Evolutionary conservation across 2,329 filamentous ascomycete genomes (phyloP), one percentile per base, ranked within the genome.

Genomic region (Hypoxylon sp.): DNA sequence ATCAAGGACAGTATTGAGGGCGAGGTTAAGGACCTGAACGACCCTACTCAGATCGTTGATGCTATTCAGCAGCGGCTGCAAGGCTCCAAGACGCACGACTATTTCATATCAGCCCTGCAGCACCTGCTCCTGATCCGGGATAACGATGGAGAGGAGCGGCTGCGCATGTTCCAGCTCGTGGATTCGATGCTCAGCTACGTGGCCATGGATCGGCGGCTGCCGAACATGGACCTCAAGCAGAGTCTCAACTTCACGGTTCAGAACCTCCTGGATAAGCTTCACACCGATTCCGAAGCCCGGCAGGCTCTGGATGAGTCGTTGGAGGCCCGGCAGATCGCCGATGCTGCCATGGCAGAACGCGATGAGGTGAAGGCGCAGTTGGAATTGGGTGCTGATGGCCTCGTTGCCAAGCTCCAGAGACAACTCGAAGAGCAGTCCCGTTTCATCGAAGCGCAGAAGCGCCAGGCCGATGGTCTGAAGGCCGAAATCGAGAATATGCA

Each of bases 101-200:
- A 98, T 78, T 99, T 98, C 74, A 81, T 97, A 24, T 97, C 94
- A 42, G 91, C 94, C 17, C 85, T 99, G 76, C 95, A 99, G 73
- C 95, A 99, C 78, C 83, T 99, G 73, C 83, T 99, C 67, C 83
- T 99, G 40, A 96, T 98, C 64, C 86, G 92, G 55, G 90, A 97
- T 70, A 95, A 92, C 64, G 92, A 96, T 68, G 89, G 90, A 45
- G 95, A 98, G 72, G 95, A 99, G 75, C 87, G 92, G 11, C 78
- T 97, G 60, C 88, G 92, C 45, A 95, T 97, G 89, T 99, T 98
- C 77, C 95, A 98, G 79, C 85, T 99, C 23, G 93, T 98, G 23
- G 95, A 99, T 76, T 89, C 91, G n/a, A 98, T 98, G 92, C 86
- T 99, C 65, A 97, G 92, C 75, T 98, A 98, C 75, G 94, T 99